Base-by-base conservation (phyloP, 2,329 filamentous ascomycete genomes). In the Daldinia eschscholtzii region DNA sequence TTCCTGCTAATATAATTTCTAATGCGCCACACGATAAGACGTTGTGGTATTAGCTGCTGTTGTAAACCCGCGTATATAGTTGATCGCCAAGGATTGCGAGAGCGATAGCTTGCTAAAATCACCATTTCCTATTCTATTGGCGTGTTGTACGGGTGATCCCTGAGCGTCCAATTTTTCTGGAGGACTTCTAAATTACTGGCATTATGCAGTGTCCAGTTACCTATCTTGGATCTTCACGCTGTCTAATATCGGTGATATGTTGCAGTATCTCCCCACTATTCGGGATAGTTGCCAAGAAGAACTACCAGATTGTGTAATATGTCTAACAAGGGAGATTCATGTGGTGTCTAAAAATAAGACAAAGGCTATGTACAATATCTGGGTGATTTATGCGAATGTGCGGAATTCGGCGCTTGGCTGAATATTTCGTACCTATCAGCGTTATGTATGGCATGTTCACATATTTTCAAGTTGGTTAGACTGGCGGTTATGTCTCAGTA, bases 391-490 rank as follows among this genome's bases (percentile, higher is more conserved):
- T 46, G 50, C 63, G 50, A 57, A 53, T 30, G 41, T 52, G 39
- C 42, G 30, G 23, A 57, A 48, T 55, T 26, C 15, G 48, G 52
- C 26, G 6, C 39, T 67, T 57, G n/a, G 46, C 57, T 12, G 55
- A 55, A 56, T 48, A 6, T 33, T 46, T 20, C 39, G 41, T 44
- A 48, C 35, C 26, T 44, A 48, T 46, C 26, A n/a, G 23, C 6
- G 15, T 50, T n/a, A 42, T 5, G 9, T 9, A 9, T 28, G 13
- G 37, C 6, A n/a, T 10, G 26, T 23, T 57, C 48, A 58, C 9
- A 46, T 68, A 64, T 64, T 59, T 18, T 2, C 12, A 52, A 10
- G 39, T 59, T 50, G 58, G 58, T 50, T 37, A 57, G 30, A 23
- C 13, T 20, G 12, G 30, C 9, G 37, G 4, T 20, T 12, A 41